Evolutionary conservation across 352 stramenopile genomes (phyloP).

Genomic region (Phytophthora hybrid): DNA sequence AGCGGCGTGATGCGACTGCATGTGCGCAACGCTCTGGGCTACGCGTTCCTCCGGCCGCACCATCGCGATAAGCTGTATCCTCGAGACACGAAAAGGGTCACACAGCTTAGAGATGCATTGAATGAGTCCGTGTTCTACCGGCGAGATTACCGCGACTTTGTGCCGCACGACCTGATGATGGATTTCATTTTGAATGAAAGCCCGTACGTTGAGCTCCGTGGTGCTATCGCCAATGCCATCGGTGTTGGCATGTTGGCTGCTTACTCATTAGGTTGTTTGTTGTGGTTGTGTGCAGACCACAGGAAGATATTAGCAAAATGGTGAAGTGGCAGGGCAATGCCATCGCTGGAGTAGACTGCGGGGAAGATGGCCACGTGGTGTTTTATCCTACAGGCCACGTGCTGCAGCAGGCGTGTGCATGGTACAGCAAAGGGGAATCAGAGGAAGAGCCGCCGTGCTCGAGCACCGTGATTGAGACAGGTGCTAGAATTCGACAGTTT

Average conservation of each 20-base stretch:
- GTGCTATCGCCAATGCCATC: not conserved
- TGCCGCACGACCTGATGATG: constrained; percentile 59
- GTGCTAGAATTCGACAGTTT: constrained; percentile 67
- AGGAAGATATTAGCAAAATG: constrained; percentile 37
- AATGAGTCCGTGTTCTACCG: constrained; percentile 44
- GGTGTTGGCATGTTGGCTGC: not conserved
- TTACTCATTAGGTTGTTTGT: not conserved
- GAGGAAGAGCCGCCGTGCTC: constrained; percentile 26
- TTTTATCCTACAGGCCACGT: constrained; percentile 77
- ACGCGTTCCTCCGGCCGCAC: constrained; percentile 61
- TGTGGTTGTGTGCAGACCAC: constrained; percentile 18
- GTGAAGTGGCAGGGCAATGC: constrained; percentile 77
- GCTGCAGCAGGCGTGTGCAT: constrained; percentile 68
- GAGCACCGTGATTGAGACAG: constrained; percentile 65
- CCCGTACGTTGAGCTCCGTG: constrained; percentile 39
- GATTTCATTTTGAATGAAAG: constrained; percentile 42
- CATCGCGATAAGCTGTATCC: constrained; percentile 45
- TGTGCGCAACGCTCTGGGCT: constrained; percentile 64
- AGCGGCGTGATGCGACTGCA: constrained; percentile 54
- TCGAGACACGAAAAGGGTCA: not conserved
- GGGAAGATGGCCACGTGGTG: constrained; percentile 51
- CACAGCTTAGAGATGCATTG: not conserved
- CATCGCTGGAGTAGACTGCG: constrained; percentile 50
- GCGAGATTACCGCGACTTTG: constrained; percentile 48
- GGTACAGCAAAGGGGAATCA: constrained; percentile 46